Conservation (phyloP, 2,329 filamentous ascomycete species). For the Aspergillus terreus region DNA sequence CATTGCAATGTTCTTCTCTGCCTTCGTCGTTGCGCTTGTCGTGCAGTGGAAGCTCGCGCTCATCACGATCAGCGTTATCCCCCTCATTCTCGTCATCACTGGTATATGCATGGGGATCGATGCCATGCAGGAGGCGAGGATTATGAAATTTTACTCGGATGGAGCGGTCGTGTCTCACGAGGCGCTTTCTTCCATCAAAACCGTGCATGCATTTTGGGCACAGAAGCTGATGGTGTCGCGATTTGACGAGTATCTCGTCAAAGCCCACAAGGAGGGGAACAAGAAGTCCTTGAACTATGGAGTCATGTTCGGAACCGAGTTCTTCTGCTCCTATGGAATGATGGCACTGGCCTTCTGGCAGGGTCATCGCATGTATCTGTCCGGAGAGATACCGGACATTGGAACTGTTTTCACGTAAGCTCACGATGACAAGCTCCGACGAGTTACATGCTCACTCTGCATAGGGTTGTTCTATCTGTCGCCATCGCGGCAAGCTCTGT, state of each 20-base stretch:
- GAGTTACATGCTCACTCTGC: neutral
- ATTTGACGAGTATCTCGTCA: neutral
- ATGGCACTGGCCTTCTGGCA: slow-evolving; percentile 1
- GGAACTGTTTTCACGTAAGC: neutral
- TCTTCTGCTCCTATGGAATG: neutral
- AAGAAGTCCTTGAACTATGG: slow-evolving; percentile 1
- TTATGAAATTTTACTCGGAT: neutral
- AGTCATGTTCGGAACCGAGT: neutral
- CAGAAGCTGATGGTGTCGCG: neutral
- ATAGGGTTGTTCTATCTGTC: neutral
- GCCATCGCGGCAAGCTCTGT: neutral
- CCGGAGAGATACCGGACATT: neutral
- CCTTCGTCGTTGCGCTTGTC: slow-evolving; percentile 4
- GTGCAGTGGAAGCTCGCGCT: slow-evolving; percentile 5
- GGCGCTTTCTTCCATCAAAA: neutral
- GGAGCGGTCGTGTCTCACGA: neutral
- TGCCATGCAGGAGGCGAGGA: neutral
- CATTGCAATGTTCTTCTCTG: slow-evolving; percentile 1
- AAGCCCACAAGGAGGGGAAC: neutral
- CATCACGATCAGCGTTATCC: neutral
- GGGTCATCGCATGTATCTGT: neutral
- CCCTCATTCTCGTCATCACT: neutral
- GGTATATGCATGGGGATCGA: neutral
- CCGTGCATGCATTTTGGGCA: neutral
- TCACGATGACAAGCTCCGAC: neutral